These are phyloP conservation scores for Colletotrichum sp. DNA, from an alignment of 2,329 filamentous ascomycete genomes.

Conservation along the genomic window DNA sequence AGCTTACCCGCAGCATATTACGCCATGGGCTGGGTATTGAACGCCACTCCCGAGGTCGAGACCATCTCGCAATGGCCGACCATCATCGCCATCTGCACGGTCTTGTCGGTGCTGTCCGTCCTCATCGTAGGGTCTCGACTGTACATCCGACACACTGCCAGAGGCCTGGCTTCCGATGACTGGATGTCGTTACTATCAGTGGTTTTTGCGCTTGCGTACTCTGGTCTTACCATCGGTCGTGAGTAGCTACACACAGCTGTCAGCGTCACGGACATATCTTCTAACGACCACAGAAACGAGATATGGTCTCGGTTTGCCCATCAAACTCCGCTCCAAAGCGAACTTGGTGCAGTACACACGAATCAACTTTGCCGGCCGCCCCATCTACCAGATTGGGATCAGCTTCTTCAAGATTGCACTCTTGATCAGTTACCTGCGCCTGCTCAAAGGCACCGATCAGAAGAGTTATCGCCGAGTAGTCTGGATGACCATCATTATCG, in stretches of 20 bases:
- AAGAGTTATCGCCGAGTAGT: constrained; percentile 46
- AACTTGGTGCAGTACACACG: constrained; percentile 49
- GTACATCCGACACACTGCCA: constrained; percentile 42
- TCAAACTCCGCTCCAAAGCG: constrained; percentile 44
- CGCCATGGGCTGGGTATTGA: constrained; percentile 54
- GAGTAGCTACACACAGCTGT: constrained; percentile 23
- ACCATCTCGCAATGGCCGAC: constrained; percentile 49
- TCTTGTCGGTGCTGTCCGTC: constrained; percentile 47
- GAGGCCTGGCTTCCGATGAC: constrained; percentile 52
- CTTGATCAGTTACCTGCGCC: constrained; percentile 55
- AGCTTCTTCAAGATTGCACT: constrained; percentile 61
- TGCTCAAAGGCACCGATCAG: constrained; percentile 53
- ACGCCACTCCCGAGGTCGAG: constrained; percentile 51
- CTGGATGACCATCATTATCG: constrained; percentile 44
- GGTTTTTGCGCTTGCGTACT: constrained; percentile 53
- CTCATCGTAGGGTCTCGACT: constrained; percentile 44
- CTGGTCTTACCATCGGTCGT: constrained; percentile 54
- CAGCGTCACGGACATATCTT: neutral
- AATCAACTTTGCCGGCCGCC: constrained; percentile 57
- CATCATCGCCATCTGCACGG: constrained; percentile 53
- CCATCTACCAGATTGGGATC: constrained; percentile 59
- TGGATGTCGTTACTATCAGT: constrained; percentile 44
- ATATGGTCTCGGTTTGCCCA: constrained; percentile 55
- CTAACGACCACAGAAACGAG: constrained; percentile 45
- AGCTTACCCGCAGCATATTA: neutral